Conservation (phyloP, 805 yeast genomes). For the Zygoascus ofunaensis region DNA sequence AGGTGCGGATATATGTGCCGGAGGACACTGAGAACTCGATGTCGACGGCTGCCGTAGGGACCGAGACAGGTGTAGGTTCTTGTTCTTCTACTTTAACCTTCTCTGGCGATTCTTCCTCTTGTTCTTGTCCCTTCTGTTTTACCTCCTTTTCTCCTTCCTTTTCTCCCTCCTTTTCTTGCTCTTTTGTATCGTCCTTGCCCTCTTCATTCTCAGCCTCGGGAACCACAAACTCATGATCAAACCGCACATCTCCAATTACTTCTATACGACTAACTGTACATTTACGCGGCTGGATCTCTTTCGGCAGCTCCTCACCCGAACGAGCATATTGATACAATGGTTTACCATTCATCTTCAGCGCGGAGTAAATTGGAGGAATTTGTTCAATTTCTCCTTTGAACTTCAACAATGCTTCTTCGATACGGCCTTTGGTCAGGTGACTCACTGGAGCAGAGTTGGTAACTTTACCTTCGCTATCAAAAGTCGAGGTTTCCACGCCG, state of each 20-base stretch:
- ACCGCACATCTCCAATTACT: constrained; percentile 44
- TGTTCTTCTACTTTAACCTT: constrained; percentile 1
- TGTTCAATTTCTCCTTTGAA: constrained; percentile 79
- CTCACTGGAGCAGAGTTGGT: constrained; percentile 46
- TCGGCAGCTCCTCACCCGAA: constrained; percentile 74
- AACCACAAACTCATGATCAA: constrained; percentile 44
- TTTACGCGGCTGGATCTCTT: constrained; percentile 66
- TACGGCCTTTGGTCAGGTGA: constrained; percentile 46
- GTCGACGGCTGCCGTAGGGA: constrained; percentile 39
- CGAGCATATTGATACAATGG: constrained; percentile 93
- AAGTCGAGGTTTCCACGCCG: constrained; percentile 89
- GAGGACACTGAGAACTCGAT: constrained; percentile 77
- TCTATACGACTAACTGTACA: constrained; percentile 51
- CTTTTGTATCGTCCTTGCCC: constrained; percentile 25
- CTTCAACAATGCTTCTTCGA: constrained; percentile 44
- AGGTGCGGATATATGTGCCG: constrained; percentile 88
- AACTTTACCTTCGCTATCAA: constrained; percentile 84
- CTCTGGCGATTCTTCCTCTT: constrained; percentile 43
- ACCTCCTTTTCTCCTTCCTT: constrained; percentile 24
- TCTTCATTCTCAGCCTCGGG: constrained; percentile 32
- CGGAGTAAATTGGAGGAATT: constrained; percentile 92
- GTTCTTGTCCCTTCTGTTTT: constrained; percentile 34
- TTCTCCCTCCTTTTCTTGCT: constrained; percentile 10
- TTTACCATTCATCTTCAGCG: constrained; percentile 88
- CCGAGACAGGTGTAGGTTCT: constrained; percentile 13